Evolutionary conservation across 2,329 filamentous ascomycete genomes (phyloP).

Genomic region (Thelonectria rubi): DNA sequence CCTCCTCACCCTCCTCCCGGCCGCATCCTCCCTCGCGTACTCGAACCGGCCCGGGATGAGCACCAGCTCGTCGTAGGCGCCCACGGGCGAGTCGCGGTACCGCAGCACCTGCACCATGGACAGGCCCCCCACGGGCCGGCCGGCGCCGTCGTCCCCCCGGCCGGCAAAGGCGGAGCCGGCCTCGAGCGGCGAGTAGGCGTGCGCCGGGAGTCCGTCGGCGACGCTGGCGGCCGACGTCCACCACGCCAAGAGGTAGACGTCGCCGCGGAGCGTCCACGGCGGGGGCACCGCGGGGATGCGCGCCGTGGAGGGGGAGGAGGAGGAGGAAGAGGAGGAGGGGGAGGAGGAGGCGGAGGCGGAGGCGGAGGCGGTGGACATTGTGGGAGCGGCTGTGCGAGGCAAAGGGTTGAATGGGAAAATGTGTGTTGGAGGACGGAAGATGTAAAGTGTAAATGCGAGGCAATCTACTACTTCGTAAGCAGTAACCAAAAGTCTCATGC

Average conservation of each 20-base stretch:
- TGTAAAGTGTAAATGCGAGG: too few species aligned
- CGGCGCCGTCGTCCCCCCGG: slow-evolving; percentile 28
- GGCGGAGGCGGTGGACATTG: too few species aligned
- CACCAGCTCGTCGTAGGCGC: slow-evolving; percentile 63
- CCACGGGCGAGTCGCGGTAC: slow-evolving; percentile 60
- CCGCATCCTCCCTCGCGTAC: slow-evolving; percentile 50
- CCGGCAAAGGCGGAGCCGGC: slow-evolving; percentile 50
- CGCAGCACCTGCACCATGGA: slow-evolving; percentile 61
- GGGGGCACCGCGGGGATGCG: slow-evolving; percentile 41
- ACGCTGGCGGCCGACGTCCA: slow-evolving; percentile 47
- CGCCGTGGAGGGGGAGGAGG: slow-evolving; percentile 1
- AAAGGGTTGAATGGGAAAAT: too few species aligned
- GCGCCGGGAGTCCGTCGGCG: slow-evolving; percentile 45
- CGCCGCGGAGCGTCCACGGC: slow-evolving; percentile 57
- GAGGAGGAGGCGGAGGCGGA: too few species aligned
- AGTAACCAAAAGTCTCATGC: too few species aligned
- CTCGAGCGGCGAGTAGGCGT: slow-evolving; percentile 60
- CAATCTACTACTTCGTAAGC: too few species aligned
- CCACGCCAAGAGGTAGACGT: slow-evolving; percentile 55
- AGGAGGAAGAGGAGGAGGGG: too few species aligned
- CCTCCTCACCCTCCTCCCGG: slow-evolving; percentile 44
- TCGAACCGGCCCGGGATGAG: slow-evolving; percentile 58
- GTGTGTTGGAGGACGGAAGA: too few species aligned
- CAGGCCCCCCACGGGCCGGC: slow-evolving; percentile 55
- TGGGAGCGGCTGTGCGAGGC: too few species aligned